Base-by-base conservation (phyloP, 225 moss, liverwort and hornwort species). In the Marchantia polymorpha region DNA sequence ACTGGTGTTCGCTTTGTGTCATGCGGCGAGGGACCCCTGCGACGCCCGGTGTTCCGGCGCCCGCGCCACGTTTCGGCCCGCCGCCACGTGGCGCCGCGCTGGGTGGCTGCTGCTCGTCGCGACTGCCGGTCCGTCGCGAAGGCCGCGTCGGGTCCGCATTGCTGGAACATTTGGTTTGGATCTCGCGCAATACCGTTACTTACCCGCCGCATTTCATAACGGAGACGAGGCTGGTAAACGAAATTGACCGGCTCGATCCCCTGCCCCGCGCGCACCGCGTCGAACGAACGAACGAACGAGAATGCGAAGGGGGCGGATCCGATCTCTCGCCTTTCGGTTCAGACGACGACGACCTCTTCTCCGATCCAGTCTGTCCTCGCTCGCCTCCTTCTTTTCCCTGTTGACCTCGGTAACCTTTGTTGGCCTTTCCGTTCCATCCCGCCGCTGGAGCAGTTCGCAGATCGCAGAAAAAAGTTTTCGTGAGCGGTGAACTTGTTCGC, bases 91-190 rank as follows among this genome's bases (percentile, higher is more conserved):
- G 77, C 64, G 0, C 30, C 13, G 9, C 7, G 14, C 31, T 52
- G 19, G 47, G 39, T 76, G 19, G 47, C 59, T 76, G 59, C 60
- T 76, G 29, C 9, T 39, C 12, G 26, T 4, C 22, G 46, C 22
- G 46, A 20, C 63, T 63, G 46, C 76, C 10, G 60, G 16, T 75
- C 52, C 52, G 53, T 77, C 31, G 23, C 1, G 26, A 56, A 19
- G 55, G 27, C 31, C 7, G 66, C 25, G 66, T n/a, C 46, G 30
- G 26, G 10, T 29, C 74, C 16, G 55, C 61, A 63, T 48, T 26
- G 74, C 54, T 77, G 76, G 61, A 64, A 27, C 2, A 64, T 25
- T 77, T 77, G 77, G 77, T 77, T 77, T 77, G n/a, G 48, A 19
- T 26, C 64, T 27, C 22, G 26, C 0, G 47, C 51, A 65, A 77